Percentiles rank a stretch among this genome's conserved stretches.
These are phyloP conservation scores for Dipodascus albidus DNA, from an alignment of 805 yeast species.

Conservation along the genomic window DNA sequence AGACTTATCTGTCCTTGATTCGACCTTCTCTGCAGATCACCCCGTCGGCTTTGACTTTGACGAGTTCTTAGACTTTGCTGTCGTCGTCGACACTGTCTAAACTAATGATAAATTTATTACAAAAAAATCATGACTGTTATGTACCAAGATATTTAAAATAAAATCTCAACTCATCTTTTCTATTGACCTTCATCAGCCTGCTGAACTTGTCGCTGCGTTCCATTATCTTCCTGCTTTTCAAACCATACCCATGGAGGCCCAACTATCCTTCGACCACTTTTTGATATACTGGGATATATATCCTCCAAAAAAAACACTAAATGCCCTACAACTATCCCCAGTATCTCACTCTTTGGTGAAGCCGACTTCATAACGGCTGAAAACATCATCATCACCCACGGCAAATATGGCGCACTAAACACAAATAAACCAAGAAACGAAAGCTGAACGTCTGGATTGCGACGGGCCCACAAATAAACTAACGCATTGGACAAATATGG, in stretches of 20 bases:
- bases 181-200: background rate
- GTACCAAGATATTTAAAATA: no score
- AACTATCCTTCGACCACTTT: conserved; percentile 24
- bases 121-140: background rate
- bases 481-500: conserved; percentile 28
- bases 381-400: conserved; percentile 27
- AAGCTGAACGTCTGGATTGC: conserved; percentile 31
- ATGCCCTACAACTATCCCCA: conserved; percentile 35
- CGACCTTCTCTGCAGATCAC: conserved; percentile 7
- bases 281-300: conserved; percentile 29
- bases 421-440: conserved; percentile 31
- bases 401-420: conserved; percentile 34
- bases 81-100: conserved; percentile 11
- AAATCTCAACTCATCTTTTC: background rate
- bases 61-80: conserved; percentile 2
- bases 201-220: conserved; percentile 11
- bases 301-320: conserved; percentile 30
- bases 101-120: background rate
- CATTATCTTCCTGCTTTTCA: conserved; percentile 11
- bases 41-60: background rate
- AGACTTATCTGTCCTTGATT: conserved; percentile 2
- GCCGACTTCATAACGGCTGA: conserved; percentile 14
- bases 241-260: conserved; percentile 31
- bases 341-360: conserved; percentile 17
- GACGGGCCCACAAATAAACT: conserved; percentile 37